Conservation (phyloP, 2,329 filamentous ascomycete species). For the Fusarium equiseti region DNA sequence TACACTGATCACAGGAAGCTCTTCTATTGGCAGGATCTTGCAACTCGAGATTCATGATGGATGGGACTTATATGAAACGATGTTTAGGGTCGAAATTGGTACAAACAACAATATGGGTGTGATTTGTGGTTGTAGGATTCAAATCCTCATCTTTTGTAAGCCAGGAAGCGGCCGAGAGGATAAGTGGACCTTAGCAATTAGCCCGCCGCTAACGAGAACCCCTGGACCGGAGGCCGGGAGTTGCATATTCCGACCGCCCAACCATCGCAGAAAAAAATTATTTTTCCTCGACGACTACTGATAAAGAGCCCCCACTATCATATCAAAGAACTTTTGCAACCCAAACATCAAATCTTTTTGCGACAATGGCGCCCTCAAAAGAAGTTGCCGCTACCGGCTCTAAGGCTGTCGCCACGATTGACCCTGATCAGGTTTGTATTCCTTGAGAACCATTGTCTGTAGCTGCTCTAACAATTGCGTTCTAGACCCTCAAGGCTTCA, state of each 20-base stretch:
- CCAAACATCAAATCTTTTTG: slow-evolving; percentile 34
- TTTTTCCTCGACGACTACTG: slow-evolving; percentile 45
- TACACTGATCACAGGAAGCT: slow-evolving; percentile 47
- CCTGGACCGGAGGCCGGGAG: slow-evolving; percentile 48
- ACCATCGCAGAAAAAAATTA: slow-evolving; percentile 48
- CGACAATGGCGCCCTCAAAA: slow-evolving; percentile 58
- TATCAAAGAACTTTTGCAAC: slow-evolving; percentile 48
- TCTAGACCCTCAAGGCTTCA: slow-evolving; percentile 70
- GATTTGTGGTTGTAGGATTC: slow-evolving; percentile 20
- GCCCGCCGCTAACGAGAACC: slow-evolving; percentile 3
- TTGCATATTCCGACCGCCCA: slow-evolving; percentile 54
- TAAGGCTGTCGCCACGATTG: slow-evolving; percentile 52
- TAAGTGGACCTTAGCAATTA: slow-evolving; percentile 17
- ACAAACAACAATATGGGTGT: not conserved
- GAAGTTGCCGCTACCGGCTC: slow-evolving; percentile 52
- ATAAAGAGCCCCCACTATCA: slow-evolving; percentile 49
- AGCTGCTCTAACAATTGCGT: slow-evolving; percentile 16
- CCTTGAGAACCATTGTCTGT: not conserved
- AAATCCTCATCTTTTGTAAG: slow-evolving; percentile 27
- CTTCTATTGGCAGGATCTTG: slow-evolving; percentile 38
- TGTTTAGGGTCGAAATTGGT: too few species aligned
- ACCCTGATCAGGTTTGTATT: slow-evolving; percentile 57
- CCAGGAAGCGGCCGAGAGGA: slow-evolving; percentile 15
- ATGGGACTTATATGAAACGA: rapidly evolving
- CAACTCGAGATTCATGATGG: slow-evolving; percentile 21